Base-by-base conservation (phyloP, 257 asterid species). In the Mitragyna speciosa region DNA sequence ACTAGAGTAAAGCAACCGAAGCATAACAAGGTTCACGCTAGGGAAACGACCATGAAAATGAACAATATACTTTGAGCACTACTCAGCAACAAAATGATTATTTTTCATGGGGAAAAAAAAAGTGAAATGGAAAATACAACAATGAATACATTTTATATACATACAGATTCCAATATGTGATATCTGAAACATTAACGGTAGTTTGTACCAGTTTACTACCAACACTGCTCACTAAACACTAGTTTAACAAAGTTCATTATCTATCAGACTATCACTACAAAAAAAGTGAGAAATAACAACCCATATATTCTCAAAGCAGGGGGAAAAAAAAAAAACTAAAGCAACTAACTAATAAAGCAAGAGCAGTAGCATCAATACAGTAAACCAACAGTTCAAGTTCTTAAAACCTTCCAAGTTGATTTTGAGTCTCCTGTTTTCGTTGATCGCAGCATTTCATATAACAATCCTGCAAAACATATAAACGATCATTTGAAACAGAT, bases 401-500 rank as follows among this genome's bases (percentile, higher is more conserved):
- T 64, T 70, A 65, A 49, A 91, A 95, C 99, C 99, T 95, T 95
- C 97, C 97, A 95, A 78, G 91, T 89, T 76, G 97, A 88, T 87
- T 91, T 95, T 68, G 97, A 93, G 85, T 92, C 98, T 87, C 96
- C 96, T 79, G 92, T 87, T 88, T 87, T 93, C 72, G 97, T 90
- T 31, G 97, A 91, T 77, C 98, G 94, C 83, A 95, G 98, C 99
- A 95, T 95, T 90, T 95, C 99, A 80, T 86, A 79, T 61, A 95
- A 84, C 80, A 95, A 87, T 84, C 99, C 99, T 95, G 95, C 79
- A 85, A 77, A 72, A 63, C 33, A 72, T n/a, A 75, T 76, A 82
- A 54, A 78, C 20, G n/a, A 45, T 17, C 24, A 54, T 28, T 16
- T 68, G 74, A 80, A 79, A 81, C 76, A 20, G 28, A 72, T 26